phyloP scores from a whole-genome alignment of 495 filamentous ascomycete genomes.

The Lasiosphaeriaceae sp. region DNA sequence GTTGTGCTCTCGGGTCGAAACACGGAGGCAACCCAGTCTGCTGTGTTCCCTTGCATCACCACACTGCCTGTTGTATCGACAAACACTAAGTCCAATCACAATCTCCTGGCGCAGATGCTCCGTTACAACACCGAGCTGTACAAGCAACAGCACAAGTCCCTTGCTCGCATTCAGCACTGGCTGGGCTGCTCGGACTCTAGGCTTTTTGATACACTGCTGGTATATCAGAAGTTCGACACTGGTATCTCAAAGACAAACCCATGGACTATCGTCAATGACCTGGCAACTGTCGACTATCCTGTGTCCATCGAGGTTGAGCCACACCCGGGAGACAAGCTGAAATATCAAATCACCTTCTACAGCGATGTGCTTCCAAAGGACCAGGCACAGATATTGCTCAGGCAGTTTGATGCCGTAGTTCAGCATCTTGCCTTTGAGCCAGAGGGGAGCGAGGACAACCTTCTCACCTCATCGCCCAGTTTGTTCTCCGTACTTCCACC shows the following conservation, averaged over 20 bases:
- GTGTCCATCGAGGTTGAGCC: constrained; percentile 72
- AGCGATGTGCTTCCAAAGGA: constrained; percentile 54
- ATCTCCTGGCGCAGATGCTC: constrained; percentile 56
- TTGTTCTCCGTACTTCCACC: constrained; percentile 57
- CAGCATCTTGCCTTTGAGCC: constrained; percentile 39
- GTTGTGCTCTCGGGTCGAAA: constrained; percentile 69
- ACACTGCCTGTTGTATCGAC: constrained; percentile 63
- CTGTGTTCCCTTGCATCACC: constrained; percentile 67
- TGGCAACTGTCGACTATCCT: constrained; percentile 52
- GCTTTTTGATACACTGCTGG: constrained; percentile 76
- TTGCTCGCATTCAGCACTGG: constrained; percentile 64
- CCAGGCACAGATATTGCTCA: constrained; percentile 58
- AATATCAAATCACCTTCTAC: constrained; percentile 59
- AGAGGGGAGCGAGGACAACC: constrained; percentile 19
- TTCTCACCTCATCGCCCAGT: constrained; percentile 15
- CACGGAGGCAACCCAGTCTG: constrained; percentile 46
- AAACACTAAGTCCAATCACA: constrained; percentile 46
- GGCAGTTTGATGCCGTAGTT: constrained; percentile 59
- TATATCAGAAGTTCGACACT: constrained; percentile 60
- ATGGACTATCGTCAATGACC: constrained; percentile 31
- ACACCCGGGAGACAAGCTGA: constrained; percentile 35
- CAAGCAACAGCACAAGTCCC: constrained; percentile 64
- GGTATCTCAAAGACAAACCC: background rate
- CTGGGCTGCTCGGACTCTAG: constrained; percentile 52
- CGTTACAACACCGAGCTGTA: constrained; percentile 55